phyloP scores from a whole-genome alignment of 2,329 filamentous ascomycete species.

The Fusarium sp. region DNA sequence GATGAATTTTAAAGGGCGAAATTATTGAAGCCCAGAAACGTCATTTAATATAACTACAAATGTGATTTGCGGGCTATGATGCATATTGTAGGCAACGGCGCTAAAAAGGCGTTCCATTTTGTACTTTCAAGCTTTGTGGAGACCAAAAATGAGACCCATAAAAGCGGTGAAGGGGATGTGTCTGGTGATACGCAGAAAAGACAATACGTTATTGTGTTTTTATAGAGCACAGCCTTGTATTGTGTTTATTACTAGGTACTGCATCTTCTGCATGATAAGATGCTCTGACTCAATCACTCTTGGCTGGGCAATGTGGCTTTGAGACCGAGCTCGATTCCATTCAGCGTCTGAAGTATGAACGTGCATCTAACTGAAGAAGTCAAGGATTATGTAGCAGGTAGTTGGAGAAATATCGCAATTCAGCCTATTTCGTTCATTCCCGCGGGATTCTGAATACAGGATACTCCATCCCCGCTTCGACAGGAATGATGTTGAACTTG shows the following conservation, averaged over 20 bases:
- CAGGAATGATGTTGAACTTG: conserved; percentile 9
- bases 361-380: background rate
- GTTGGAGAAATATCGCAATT: background rate
- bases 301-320: too few relatives aligned
- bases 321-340: too few relatives aligned
- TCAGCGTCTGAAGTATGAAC: too few relatives aligned
- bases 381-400: too few relatives aligned
- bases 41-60: background rate
- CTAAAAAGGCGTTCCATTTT: background rate
- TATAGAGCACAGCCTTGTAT: background rate
- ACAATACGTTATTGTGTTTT: background rate
- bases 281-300: too few relatives aligned
- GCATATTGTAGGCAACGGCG: background rate
- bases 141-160: background rate
- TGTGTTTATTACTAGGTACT: background rate
- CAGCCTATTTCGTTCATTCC: background rate
- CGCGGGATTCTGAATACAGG: conserved; percentile 4
- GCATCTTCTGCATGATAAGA: too few relatives aligned
- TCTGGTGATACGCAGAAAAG: background rate
- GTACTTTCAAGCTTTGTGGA: background rate
- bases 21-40: background rate
- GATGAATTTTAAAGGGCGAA: background rate
- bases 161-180: background rate
- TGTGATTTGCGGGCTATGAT: background rate
- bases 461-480: conserved; percentile 5